Evolutionary conservation across 139 green algal genomes (phyloP), one percentile per base, ranked within the genome.

Genomic region (Pseudopediastrum boryanum): DNA sequence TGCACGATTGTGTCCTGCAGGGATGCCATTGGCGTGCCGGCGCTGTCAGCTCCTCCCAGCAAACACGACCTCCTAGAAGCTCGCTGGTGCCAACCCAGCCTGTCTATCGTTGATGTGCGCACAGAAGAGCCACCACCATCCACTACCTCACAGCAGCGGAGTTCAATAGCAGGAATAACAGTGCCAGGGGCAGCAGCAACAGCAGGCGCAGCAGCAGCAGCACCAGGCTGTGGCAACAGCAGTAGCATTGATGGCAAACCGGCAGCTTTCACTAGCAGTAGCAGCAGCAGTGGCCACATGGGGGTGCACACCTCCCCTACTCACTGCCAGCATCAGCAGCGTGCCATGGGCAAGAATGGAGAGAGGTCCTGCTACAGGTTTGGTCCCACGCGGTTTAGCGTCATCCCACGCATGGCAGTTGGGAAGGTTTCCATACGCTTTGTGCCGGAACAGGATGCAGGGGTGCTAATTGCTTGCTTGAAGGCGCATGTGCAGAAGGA

Each of bases 371-470:
- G n/a, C 27, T 75, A 31, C 77, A 83, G 84, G 39, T 98, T 98
- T 82, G 94, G 94, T 19, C 94, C 94, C 41, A 98, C 94, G 4
- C 89, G 95, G 51, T 99, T 98, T 88, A 96, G 88, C 27, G 92
- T 98, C 38, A 96, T 99, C 56, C 96, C 96, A n/a, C 82, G 90
- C 77, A 66, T 75, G 31, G 72, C 85, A 44, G 82, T 80, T 21
- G 74, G 74, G 21, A 80, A 79, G 43, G 43, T 84, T 21, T 84
- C 71, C 33, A 68, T 91, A 27, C 81, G 90, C 13, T 92, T 92
- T 75, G 90, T 94, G 71, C 89, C 90, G 8, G 79, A 89, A 50
- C 90, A 94, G 84, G 79, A 92, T 70, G 78, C 90, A 2, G 78
- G 89, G 25, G 29, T 81, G 9, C 87, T 97, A 21, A 86, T 96